Evolutionary conservation across 305 asterid genomes (phyloP), one percentile per base, ranked within the genome.

Genomic region (Ilex paraguariensis): DNA sequence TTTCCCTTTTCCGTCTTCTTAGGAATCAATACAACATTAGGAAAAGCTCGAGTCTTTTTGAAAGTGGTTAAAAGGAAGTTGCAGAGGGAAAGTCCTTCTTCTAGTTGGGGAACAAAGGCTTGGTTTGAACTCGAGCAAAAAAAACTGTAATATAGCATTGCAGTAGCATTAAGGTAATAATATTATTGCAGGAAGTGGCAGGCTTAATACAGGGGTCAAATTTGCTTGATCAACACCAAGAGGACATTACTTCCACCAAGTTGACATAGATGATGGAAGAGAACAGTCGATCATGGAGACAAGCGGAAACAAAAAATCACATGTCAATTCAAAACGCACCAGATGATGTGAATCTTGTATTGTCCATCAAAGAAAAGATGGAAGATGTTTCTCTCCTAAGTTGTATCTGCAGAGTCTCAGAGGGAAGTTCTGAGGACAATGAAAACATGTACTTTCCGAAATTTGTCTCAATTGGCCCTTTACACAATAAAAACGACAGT

Each of bases 381-480:
- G 85, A 75, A 48, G 11, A 39, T 46, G 14, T 65, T 13, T 64
- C 86, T 30, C 42, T 55, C 16, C 57, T 65, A 10, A 70, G 68
- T 31, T 61, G 57, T 30, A 44, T 81, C 60, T 46, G 75, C 70
- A 73, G 72, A 69, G 81, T 81, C 58, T 75, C 86, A 2, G 57
- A 60, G 12, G 63, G 70, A 15, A 49, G 71, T 39, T 39, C 15
- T 57, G 70, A 68, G 66, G 75, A 31, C 32, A 53, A 75, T 49
- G 64, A 72, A 58, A 66, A 57, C 2, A 61, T 67, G 14, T 83
- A 71, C 57, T 60, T 32, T n/a, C 94, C 94, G 14, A 67, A 60
- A 31, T 56, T 68, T n/a, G 73, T 83, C 60, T 72, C 94, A 10
- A 79, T 86, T 15, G 94, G 94, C 66, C 94, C 94, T 31, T 62